phyloP scores from a whole-genome alignment of 2,329 filamentous ascomycete genomes.

The Cladophialophora carrionii region DNA sequence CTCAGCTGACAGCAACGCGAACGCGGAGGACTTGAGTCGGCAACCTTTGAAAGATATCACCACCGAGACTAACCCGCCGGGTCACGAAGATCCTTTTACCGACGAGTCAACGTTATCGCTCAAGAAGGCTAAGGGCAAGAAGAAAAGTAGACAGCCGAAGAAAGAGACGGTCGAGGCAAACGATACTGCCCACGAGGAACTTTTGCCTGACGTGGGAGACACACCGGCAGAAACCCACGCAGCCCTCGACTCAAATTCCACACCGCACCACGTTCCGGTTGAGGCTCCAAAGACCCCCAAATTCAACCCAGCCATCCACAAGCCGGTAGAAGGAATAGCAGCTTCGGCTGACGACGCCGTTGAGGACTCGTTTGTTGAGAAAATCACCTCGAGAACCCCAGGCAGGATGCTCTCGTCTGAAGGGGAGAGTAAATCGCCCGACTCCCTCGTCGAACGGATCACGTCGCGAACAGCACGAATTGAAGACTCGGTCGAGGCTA shows the following conservation, averaged over 20 bases:
- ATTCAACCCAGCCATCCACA: conserved; percentile 39
- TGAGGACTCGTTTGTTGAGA: conserved; percentile 42
- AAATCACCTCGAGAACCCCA: conserved; percentile 40
- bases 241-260: conserved; percentile 4
- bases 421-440: conserved; percentile 10
- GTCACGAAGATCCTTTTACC: conserved; percentile 19
- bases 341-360: conserved; percentile 18
- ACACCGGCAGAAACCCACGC: conserved; percentile 11
- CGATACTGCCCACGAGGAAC: neutral
- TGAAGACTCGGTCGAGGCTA: conserved; percentile 55
- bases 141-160: conserved; percentile 19
- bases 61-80: conserved; percentile 29
- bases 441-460: conserved; percentile 36
- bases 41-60: conserved; percentile 37
- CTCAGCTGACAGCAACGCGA: conserved; percentile 14
- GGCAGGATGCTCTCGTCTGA: conserved; percentile 30
- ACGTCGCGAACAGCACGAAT: conserved; percentile 38
- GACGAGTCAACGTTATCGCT: conserved; percentile 18
- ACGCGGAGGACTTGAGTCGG: conserved; percentile 22
- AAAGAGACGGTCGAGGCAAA: conserved; percentile 18
- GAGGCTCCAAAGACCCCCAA: conserved; percentile 36
- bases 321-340: conserved; percentile 11
- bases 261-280: conserved; percentile 6
- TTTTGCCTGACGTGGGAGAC: conserved; percentile 8
- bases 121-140: conserved; percentile 28